These are phyloP conservation scores for Maudiozyma humilis DNA, from an alignment of 1,139 yeast genomes.

Conservation along the genomic window DNA sequence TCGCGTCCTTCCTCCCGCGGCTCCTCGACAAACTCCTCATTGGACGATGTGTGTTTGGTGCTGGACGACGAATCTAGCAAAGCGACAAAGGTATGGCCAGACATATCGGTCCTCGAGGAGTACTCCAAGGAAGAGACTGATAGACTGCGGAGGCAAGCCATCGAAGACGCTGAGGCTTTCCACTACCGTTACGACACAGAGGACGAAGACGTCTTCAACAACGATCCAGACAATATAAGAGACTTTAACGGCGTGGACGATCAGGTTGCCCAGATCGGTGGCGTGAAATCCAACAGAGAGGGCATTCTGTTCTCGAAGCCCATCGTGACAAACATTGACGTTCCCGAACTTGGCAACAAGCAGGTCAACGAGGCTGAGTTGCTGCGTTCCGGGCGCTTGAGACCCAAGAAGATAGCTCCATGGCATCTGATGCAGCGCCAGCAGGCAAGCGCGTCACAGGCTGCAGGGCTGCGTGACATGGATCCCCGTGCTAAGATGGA, in stretches of 20 bases:
- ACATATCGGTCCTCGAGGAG: slow-evolving; percentile 62
- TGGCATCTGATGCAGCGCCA: slow-evolving; percentile 46
- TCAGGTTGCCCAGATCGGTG: background rate
- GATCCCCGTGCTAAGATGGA: background rate
- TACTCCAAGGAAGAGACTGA: slow-evolving; percentile 63
- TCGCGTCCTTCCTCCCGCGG: slow-evolving; percentile 35
- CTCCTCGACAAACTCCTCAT: slow-evolving; percentile 59
- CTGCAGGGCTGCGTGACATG: background rate
- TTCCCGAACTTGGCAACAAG: slow-evolving; percentile 36
- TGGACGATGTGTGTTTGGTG: slow-evolving; percentile 86
- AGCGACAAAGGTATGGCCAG: slow-evolving; percentile 60
- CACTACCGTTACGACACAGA: slow-evolving; percentile 32
- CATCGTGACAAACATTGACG: slow-evolving; percentile 36
- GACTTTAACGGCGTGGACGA: slow-evolving; percentile 6
- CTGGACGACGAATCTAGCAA: slow-evolving; percentile 43
- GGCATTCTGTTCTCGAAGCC: slow-evolving; percentile 36
- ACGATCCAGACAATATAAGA: slow-evolving; percentile 1
- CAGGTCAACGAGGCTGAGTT: slow-evolving; percentile 61
- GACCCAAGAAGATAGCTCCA: slow-evolving; percentile 71
- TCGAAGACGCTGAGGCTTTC: slow-evolving; percentile 36
- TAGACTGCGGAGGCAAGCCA: slow-evolving; percentile 38
- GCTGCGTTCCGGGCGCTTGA: slow-evolving; percentile 47
- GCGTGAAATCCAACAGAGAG: slow-evolving; percentile 9
- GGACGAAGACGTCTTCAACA: slow-evolving; percentile 20
- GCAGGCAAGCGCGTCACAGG: slow-evolving; percentile 1